Evolutionary conservation across 495 filamentous ascomycete species (phyloP), one percentile per base, ranked within the genome.

Genomic region (Penicillium bovifimosum): DNA sequence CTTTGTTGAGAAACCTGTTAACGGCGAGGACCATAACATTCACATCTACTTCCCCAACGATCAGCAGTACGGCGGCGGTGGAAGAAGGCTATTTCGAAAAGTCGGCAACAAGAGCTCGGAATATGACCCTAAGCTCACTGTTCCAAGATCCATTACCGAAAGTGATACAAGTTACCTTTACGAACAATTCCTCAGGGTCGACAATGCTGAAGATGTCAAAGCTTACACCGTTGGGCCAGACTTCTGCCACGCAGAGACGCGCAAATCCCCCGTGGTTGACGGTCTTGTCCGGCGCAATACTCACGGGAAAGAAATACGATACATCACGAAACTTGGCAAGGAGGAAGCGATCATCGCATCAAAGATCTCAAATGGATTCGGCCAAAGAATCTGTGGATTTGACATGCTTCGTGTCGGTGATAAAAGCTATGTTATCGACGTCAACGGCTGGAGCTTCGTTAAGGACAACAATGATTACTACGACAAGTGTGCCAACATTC

Each of bases 391-490:
- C 11, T 99, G 93, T 65, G 93, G 93, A 4, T 99, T 99, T 64
- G 93, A 99, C 65, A 79, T 99, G 60, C 80, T 99, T 47, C 85
- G 93, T 14, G 87, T 88, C 2, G 84, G 80, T 24, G 88, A 88
- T 13, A 90, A 86, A 69, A 97, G 92, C 67, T 97, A 88, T 70
- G 93, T 99, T 11, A 97, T 99, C 54, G 93, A 99, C 63, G 95
- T 99, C 53, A 99, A 99, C 67, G 93, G 93, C 14, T 99, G 93
- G 93, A 96, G 92, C 62, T 99, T 99, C 63, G 93, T 99, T 63
- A 99, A 99, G 69, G 93, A 99, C 69, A 99, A 99, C 63, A 90
- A 96, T 40, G 90, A 95, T 41, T 99, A 99, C 60, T 99, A 99
- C 60, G 88, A 97, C 61, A 87, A 87, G 61, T 91, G 86, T 58